Conservation (phyloP, 2,329 filamentous ascomycete genomes). For the Botryotinia globosa region DNA sequence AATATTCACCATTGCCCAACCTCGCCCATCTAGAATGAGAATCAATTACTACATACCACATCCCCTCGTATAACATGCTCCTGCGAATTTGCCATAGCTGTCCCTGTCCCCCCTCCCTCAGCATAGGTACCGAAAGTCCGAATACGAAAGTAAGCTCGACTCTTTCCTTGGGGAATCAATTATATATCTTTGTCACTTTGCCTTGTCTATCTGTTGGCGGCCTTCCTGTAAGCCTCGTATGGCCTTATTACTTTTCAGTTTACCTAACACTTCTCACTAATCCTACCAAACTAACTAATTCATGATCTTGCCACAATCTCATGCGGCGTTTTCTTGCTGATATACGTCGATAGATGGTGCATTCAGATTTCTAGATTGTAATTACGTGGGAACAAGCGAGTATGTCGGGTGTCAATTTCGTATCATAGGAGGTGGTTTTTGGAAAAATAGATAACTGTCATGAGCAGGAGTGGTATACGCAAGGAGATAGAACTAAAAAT, state of each 20-base stretch:
- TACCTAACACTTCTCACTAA: background rate
- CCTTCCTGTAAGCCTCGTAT: background rate
- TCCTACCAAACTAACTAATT: background rate
- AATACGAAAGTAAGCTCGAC: background rate
- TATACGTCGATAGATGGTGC: background rate
- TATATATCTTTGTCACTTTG: background rate
- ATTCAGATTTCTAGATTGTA: background rate
- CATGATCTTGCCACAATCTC: background rate
- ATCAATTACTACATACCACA: background rate
- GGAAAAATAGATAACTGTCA: background rate
- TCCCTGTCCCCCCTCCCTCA: background rate
- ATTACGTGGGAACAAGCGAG: background rate
- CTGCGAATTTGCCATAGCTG: background rate
- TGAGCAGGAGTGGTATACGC: background rate
- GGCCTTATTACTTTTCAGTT: background rate
- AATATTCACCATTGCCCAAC: background rate
- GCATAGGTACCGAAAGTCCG: fast-evolving
- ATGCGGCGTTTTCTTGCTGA: background rate
- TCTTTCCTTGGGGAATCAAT: background rate
- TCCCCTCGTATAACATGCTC: background rate
- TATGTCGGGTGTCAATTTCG: fast-evolving
- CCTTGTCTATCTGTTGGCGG: background rate
- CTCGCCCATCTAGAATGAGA: background rate
- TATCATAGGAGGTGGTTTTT: background rate
- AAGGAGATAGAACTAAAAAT: too few relatives aligned